A percentile compares a stretch with the other conserved stretches of the same genome.
Conservation (phyloP, 306 rosid species). For the Vigna nakashimae region DNA sequence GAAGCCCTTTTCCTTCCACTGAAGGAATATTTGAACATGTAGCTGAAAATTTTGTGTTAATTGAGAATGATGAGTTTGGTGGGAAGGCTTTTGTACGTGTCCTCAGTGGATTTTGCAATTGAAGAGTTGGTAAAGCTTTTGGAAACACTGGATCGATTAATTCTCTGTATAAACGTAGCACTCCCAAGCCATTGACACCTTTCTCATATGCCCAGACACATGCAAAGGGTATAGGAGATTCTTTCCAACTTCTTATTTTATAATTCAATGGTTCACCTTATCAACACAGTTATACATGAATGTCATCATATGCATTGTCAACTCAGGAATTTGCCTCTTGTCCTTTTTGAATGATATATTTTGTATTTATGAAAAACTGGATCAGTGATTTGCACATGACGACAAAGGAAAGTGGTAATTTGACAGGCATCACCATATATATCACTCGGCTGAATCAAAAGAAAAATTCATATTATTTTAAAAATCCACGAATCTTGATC, state of each 20-base stretch:
- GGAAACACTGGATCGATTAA: background rate
- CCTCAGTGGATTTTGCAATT: background rate
- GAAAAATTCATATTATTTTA: background rate
- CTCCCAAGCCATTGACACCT: conserved; percentile 1
- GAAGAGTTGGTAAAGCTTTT: no score
- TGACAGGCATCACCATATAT: conserved; percentile 1
- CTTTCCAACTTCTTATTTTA: background rate
- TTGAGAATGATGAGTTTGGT: background rate
- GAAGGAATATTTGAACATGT: background rate
- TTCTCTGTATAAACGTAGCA: conserved; percentile 31
- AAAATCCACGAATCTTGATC: background rate
- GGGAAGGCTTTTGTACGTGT: conserved; percentile 23
- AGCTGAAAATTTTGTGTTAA: background rate
- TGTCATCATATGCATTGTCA: background rate
- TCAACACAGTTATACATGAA: no score
- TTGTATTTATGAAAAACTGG: background rate
- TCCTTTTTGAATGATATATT: background rate
- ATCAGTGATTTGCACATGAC: background rate
- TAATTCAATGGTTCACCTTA: no score
- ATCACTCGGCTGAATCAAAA: background rate
- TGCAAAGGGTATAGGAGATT: conserved; percentile 20
- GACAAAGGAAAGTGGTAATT: background rate
- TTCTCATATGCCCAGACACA: conserved; percentile 9
- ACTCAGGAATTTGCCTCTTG: background rate
- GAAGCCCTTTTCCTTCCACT: background rate